Percentiles rank a stretch among this genome's conserved stretches.
These are phyloP conservation scores for Chamaecrista fasciculata DNA, from an alignment of 306 rosid species.

Conservation along the genomic window DNA sequence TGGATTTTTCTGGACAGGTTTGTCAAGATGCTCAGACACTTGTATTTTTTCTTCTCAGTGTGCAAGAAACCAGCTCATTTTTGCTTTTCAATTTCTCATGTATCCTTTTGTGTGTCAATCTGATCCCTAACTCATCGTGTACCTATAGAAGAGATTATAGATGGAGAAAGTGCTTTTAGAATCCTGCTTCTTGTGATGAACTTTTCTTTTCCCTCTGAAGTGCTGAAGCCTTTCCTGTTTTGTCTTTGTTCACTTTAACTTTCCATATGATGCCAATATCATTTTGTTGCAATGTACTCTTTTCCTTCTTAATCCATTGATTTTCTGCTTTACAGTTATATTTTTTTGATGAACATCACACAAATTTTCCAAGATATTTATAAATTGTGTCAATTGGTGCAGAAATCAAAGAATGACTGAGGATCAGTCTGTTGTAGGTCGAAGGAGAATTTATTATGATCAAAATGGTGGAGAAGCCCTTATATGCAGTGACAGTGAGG, in stretches of 20 bases:
- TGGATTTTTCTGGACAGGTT: conserved; percentile 98
- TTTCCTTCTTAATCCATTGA: conserved; percentile 8
- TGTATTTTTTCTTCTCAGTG: conserved; percentile 21
- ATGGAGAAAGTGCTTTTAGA: not conserved
- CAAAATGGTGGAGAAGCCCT: conserved; percentile 98
- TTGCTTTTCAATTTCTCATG: not conserved
- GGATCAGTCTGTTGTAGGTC: conserved; percentile 95
- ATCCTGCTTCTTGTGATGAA: not conserved
- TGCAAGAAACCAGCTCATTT: not conserved
- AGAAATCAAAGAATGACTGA: conserved; percentile 99
- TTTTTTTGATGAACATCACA: conserved; percentile 1
- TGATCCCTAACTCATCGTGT: not conserved
- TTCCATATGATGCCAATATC: not conserved
- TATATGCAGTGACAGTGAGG: conserved; percentile 98
- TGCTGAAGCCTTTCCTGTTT: conserved; percentile 1
- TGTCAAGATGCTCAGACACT: conserved; percentile 19
- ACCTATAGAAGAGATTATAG: not conserved
- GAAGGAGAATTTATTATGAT: conserved; percentile 95
- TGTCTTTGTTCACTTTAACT: not conserved
- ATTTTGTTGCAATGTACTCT: not conserved
- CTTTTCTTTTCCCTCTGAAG: conserved; percentile 4
- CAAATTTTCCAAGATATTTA: conserved; percentile 25
- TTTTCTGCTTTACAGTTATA: conserved; percentile 18
- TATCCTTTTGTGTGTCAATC: conserved; percentile 7
- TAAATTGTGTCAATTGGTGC: conserved; percentile 32